Conservation (phyloP, 768 basidiomycete species). For the Lactifluus subvellereus region DNA sequence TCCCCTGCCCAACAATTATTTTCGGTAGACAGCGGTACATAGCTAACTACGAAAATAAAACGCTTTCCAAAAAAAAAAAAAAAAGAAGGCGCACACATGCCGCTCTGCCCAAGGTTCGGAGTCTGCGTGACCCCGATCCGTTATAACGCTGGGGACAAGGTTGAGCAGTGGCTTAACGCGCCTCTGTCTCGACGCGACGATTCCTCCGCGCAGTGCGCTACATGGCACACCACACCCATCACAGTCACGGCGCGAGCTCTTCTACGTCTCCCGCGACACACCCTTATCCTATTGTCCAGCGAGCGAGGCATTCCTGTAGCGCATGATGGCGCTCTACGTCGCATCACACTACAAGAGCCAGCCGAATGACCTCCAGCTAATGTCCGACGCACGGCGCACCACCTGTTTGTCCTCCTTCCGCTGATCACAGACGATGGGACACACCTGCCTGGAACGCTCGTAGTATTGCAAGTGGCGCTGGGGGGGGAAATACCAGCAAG, state of each 20-base stretch:
- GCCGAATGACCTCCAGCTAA: conserved; percentile 96
- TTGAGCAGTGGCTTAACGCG: conserved; percentile 92
- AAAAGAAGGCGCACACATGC: conserved; percentile 43
- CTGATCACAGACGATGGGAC: conserved; percentile 87
- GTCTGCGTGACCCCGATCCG: conserved; percentile 92
- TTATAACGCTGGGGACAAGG: conserved; percentile 76
- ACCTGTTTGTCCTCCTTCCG: conserved; percentile 91
- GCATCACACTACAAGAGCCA: conserved; percentile 99
- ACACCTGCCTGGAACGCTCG: conserved; percentile 90
- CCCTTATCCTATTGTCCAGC: conserved; percentile 97
- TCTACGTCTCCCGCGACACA: conserved; percentile 92
- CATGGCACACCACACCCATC: conserved; percentile 92
- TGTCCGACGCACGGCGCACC: conserved; percentile 95
- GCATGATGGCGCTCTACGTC: conserved; percentile 98
- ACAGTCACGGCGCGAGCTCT: conserved; percentile 71
- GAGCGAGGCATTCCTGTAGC: conserved; percentile 93
- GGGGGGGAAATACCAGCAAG: conserved; percentile 90
- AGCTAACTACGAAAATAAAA: too few relatives aligned
- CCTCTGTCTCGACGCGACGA: conserved; percentile 86
- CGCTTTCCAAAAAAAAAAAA: too few relatives aligned
- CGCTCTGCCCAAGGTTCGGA: conserved; percentile 60
- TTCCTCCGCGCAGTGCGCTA: conserved; percentile 43
- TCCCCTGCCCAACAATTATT: too few relatives aligned
- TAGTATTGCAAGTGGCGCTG: conserved; percentile 91
- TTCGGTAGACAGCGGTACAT: too few relatives aligned